A percentile compares a stretch with the other conserved stretches of the same genome.
Conservation (phyloP, 495 filamentous ascomycete genomes). For the Coniosporium apollinis region DNA sequence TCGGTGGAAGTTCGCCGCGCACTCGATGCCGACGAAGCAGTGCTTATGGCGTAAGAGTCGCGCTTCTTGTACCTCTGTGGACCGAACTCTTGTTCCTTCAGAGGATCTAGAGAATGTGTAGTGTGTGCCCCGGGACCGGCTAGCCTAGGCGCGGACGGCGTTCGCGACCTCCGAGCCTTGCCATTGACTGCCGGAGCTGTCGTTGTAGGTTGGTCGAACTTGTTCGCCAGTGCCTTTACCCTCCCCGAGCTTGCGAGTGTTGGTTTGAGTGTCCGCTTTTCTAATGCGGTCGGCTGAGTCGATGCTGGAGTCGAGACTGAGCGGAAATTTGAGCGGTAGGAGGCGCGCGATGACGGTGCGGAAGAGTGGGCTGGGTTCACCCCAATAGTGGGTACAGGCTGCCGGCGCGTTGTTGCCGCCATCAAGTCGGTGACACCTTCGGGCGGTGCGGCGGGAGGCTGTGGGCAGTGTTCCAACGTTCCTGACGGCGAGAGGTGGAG, state of each 20-base stretch:
- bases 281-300: too few species aligned
- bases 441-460: not conserved
- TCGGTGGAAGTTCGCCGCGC: too few species aligned
- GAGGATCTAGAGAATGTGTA: too few species aligned
- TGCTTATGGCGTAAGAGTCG: too few species aligned
- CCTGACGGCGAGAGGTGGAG: not conserved
- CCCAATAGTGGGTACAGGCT: not conserved
- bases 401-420: slow-evolving; percentile 1
- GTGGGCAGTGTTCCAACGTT: not conserved
- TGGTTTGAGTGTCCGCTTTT: too few species aligned
- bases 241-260: too few species aligned
- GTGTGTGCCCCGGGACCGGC: slow-evolving; percentile 1
- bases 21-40: too few species aligned
- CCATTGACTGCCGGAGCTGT: slow-evolving; percentile 3
- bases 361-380: not conserved
- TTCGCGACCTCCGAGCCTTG: slow-evolving; percentile 5
- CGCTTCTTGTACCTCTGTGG: too few species aligned
- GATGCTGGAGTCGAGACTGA: slow-evolving; percentile 1
- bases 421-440: not conserved
- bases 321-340: not conserved
- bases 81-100: too few species aligned
- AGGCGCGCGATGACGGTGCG: not conserved
- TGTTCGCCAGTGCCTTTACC: slow-evolving; percentile 44
- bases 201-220: slow-evolving; percentile 33
- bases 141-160: slow-evolving; percentile 1